These are phyloP conservation scores for Rauvolfia tetraphylla DNA, from an alignment of 257 asterid species.

Conservation along the genomic window DNA sequence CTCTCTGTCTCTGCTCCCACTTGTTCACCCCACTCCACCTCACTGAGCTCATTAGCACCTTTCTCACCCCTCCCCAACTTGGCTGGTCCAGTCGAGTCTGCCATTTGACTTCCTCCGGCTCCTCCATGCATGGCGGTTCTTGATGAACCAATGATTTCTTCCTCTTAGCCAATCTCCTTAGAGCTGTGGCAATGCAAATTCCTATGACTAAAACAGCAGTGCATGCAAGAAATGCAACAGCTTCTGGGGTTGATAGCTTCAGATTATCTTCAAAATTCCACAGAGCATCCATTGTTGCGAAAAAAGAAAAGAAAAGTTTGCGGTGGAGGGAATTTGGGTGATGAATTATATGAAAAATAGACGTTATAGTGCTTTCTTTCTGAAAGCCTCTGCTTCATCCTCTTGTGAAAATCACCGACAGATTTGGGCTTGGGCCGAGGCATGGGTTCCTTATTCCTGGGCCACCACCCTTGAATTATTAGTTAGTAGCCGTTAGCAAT, in stretches of 20 bases:
- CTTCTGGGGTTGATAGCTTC: slow-evolving; percentile 53
- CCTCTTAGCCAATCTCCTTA: slow-evolving; percentile 21
- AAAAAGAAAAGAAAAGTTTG: background rate
- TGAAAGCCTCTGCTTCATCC: too few relatives aligned
- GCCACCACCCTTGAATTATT: slow-evolving; percentile 5
- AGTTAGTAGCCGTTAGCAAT: slow-evolving; percentile 28
- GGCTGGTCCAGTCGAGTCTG: slow-evolving; percentile 1
- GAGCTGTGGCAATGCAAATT: slow-evolving; percentile 22
- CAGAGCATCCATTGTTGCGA: slow-evolving; percentile 44
- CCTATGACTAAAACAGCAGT: slow-evolving; percentile 35
- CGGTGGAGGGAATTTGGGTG: background rate
- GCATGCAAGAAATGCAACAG: slow-evolving; percentile 44
- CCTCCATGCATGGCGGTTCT: slow-evolving; percentile 26
- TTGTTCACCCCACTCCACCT: slow-evolving; percentile 56
- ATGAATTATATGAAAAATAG: background rate
- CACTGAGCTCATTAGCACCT: slow-evolving; percentile 34
- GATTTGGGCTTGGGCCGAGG: slow-evolving; percentile 17
- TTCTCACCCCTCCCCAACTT: slow-evolving; percentile 24
- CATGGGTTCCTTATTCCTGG: slow-evolving; percentile 13
- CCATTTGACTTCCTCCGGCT: background rate
- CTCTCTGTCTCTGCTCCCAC: slow-evolving; percentile 37
- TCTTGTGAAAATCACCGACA: slow-evolving; percentile 20
- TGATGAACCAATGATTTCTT: slow-evolving; percentile 29
- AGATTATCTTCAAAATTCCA: slow-evolving; percentile 66
- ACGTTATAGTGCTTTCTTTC: background rate